Base-by-base conservation (phyloP, 2,329 filamentous ascomycete genomes). In the Talaromyces islandicus region DNA sequence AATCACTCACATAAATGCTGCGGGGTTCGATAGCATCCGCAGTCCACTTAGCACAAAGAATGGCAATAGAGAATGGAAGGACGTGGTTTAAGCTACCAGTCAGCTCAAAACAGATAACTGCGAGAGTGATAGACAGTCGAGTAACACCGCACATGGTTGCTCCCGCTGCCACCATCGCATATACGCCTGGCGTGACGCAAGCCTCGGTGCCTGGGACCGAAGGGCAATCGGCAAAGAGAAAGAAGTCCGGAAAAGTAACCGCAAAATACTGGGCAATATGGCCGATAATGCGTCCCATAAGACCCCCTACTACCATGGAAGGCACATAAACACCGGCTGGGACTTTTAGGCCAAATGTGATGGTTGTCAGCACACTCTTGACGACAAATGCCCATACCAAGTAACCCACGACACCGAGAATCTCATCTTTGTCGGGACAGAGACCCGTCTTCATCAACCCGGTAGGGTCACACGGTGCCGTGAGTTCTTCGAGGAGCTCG, bases 71-170 rank as follows among this genome's bases (percentile, higher is more conserved):
- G 73, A 97, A 97, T 0, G 94, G 94, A 11, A 99, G 79, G 3
- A 99, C 94, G 68, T 97, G 95, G 72, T 97, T 91, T 54, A 97
- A 80, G 71, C 91, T 96, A 59, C 94, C 94, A 0, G 94, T 99
- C 38, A 99, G 81, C 73, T 99, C 94, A 67, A 99, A 97, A 0
- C 97, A 80, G 62, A 99, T 97, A 69, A 97, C 92, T 0, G 92
- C 92, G 9, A 99, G 81, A 0, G 94, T 97, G 24, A 99, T 91
- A 0, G 92, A 96, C 1, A 99, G 78, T 55, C 94, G 85, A 1
- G 94, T 99, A 2, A 97, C 94, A 55, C 94, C 94, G 66, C 93
- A 97, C 94, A 99, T 97, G 32, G 93, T 97, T 1, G 94, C 92
- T 17, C 94, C 94, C 50, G 94, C 94, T 17, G 92, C 93, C 60